These are phyloP conservation scores for Ogataea kodamae DNA, from an alignment of 805 yeast species.

Conservation along the genomic window DNA sequence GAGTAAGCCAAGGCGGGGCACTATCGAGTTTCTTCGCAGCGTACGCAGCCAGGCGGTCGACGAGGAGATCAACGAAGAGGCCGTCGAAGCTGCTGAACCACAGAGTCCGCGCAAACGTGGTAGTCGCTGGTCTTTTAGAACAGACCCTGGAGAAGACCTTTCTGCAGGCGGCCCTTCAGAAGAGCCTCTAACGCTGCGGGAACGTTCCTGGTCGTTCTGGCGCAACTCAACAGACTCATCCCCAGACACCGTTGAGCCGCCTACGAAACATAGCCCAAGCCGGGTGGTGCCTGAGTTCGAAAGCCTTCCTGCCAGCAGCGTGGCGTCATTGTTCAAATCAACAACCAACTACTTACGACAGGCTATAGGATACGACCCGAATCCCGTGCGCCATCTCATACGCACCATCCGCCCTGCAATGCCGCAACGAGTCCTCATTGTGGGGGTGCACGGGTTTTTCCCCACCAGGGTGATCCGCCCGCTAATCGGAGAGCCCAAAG, in stretches of 20 bases:
- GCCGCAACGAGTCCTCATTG: constrained; percentile 63
- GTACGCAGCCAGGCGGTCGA: constrained; percentile 24
- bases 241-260: too few relatives aligned
- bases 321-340: constrained; percentile 8
- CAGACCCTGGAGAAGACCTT: too few relatives aligned
- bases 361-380: constrained; percentile 16
- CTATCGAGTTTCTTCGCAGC: constrained; percentile 12
- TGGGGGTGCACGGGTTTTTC: constrained; percentile 96
- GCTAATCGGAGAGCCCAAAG: constrained; percentile 91
- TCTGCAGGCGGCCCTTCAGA: too few relatives aligned
- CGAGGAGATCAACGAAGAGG: constrained; percentile 11
- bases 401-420: constrained; percentile 21
- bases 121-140: constrained; percentile 6
- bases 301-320: constrained; percentile 25
- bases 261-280: too few relatives aligned
- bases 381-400: constrained; percentile 18
- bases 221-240: too few relatives aligned
- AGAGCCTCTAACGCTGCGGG: too few relatives aligned
- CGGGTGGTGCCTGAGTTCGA: constrained; percentile 30
- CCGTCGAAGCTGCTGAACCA: constrained; percentile 1
- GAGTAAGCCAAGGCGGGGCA: constrained; percentile 9
- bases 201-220: constrained; percentile 34
- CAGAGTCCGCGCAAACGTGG: background rate
- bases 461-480: constrained; percentile 85
- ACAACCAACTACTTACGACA: constrained; percentile 17